Percentiles rank a stretch among this genome's conserved stretches.
phyloP scores from a whole-genome alignment of 306 rosid genomes.

The Prinsepia uniflora region DNA sequence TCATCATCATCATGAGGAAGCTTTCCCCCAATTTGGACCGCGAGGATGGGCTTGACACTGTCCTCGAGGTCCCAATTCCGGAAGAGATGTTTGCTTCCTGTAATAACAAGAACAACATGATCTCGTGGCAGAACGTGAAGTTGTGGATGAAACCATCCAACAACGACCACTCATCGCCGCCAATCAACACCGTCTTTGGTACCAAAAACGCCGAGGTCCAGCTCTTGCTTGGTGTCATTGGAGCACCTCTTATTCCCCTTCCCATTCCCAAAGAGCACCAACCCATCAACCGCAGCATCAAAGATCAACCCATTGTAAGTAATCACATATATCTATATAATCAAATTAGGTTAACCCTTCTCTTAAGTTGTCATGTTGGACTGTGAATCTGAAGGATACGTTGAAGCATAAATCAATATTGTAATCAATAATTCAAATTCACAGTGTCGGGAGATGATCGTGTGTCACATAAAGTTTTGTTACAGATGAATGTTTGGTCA shows the following conservation, averaged over 20 bases:
- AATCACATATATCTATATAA: background rate
- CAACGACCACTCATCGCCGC: conserved; percentile 31
- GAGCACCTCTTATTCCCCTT: conserved; percentile 82
- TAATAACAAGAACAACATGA: conserved; percentile 34
- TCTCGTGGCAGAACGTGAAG: conserved; percentile 79
- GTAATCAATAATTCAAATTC: background rate
- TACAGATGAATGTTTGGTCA: background rate
- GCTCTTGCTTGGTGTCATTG: conserved; percentile 78
- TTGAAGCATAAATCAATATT: background rate
- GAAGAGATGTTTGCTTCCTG: conserved; percentile 57
- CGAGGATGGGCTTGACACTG: conserved; percentile 87
- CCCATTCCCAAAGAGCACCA: conserved; percentile 50
- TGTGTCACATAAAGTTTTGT: background rate
- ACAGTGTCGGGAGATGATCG: background rate
- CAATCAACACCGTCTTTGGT: conserved; percentile 44
- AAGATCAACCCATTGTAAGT: conserved; percentile 78
- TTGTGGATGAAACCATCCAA: conserved; percentile 65
- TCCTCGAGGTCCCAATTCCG: conserved; percentile 94
- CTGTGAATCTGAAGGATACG: background rate
- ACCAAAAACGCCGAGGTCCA: conserved; percentile 69
- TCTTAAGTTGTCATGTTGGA: background rate
- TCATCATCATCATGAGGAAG: conserved; percentile 62
- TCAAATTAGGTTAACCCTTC: background rate
- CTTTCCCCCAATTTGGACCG: conserved; percentile 82
- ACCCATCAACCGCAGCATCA: conserved; percentile 52